A percentile compares a stretch with the other conserved stretches of the same genome.
Conservation (phyloP, 441 rosid species). For the Corymbia calophylla region DNA sequence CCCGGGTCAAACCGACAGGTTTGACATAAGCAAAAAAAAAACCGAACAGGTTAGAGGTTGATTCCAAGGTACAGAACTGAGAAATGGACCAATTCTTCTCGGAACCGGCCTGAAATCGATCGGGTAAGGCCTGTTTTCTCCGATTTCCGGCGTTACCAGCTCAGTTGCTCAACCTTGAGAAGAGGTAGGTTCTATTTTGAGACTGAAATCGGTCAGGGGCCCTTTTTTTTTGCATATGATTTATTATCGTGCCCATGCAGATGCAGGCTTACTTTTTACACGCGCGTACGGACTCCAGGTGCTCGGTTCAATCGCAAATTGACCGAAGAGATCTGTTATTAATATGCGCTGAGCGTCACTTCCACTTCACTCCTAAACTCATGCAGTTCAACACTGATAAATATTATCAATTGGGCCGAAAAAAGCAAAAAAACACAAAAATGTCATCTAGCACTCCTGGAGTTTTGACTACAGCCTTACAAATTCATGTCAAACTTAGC, state of each 20-base stretch:
- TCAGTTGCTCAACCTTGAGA: not conserved
- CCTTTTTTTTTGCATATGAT: not conserved
- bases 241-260: not conserved
- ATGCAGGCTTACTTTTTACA: not conserved
- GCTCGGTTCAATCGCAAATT: not conserved
- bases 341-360: not conserved
- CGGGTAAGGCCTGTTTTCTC: not conserved
- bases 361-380: not conserved
- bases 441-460: not conserved
- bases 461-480: not conserved
- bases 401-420: not conserved
- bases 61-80: not conserved
- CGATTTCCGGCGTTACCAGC: not conserved
- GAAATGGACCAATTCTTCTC: not conserved
- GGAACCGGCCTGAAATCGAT: not conserved
- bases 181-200: not conserved
- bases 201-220: not conserved
- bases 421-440: not conserved
- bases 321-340: not conserved
- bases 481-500: not conserved
- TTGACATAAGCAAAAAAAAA: not conserved
- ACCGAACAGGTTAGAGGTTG: not conserved
- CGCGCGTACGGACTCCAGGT: not conserved
- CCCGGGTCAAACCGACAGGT: not conserved
- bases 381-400: not conserved